Evolutionary conservation across 202 grass and related monocot genomes (phyloP), one percentile per base, ranked within the genome.

Genomic region (Digitaria exilis): DNA sequence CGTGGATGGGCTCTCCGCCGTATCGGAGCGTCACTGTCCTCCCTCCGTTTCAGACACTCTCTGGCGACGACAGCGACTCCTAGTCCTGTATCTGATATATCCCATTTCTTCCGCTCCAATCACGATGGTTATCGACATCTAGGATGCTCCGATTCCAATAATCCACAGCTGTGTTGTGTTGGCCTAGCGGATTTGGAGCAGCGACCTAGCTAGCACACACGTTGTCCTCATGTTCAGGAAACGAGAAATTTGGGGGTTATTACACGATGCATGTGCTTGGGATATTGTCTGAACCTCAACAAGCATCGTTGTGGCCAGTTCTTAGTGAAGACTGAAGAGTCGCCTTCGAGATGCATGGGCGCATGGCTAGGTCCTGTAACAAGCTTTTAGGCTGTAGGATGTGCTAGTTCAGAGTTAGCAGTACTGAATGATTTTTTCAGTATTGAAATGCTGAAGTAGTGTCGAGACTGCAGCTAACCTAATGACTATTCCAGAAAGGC

Each of bases 21-120:
- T 18, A 30, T 86, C 15, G 6, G 46, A 45, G 3, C 1, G 24
- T 88, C 57, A 57, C 80, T 34, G 42, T n/a, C n/a, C 60, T 34
- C 13, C n/a, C 26, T 15, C n/a, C 85, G 45, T 78, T 49, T 71
- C 79, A 3, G 79, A 61, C 78, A 76, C 19, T 25, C 60, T n/a
- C n/a, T 6, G 18, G 59, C 22, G 43, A 17, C 5, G 79, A 77
- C 54, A 55, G 45, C 26, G 69, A 80, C 69, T 19, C 34, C n/a
- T n/a, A n/a, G 2, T 86, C 48, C 4, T 2, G 2, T 37, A 49
- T 59, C 57, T 4, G 59, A 64, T 50, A n/a, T n/a, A 29, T 54
- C 42, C 42, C 4, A 3, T 43, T 42, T 22, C 43, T 22, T 69
- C n/a, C 52, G 6, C 22, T 39, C 7, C 46, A 72, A 11, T 17